phyloP scores from a whole-genome alignment of 2,329 filamentous ascomycete genomes.

The Apiospora aurea region DNA sequence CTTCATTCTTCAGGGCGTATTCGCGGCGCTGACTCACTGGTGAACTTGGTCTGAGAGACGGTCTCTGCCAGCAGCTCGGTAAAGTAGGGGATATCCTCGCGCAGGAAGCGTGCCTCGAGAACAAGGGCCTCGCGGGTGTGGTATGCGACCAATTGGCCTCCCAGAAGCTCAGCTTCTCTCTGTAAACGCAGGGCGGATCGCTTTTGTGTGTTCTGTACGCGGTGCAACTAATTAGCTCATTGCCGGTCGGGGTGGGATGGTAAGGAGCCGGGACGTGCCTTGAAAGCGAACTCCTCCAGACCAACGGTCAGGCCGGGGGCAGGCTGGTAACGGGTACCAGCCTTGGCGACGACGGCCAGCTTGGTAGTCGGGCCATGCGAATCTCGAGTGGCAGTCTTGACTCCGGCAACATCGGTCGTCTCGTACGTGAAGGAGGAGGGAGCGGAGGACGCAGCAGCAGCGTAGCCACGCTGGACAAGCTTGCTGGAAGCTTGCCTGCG shows the following conservation, averaged over 20 bases:
- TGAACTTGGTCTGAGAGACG: conserved; percentile 85
- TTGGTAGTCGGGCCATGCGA: conserved; percentile 87
- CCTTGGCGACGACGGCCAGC: conserved; percentile 90
- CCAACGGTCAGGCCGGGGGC: conserved; percentile 89
- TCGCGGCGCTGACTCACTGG: conserved; percentile 59
- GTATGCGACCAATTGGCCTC: conserved; percentile 85
- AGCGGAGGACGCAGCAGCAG: conserved; percentile 62
- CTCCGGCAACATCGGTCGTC: conserved; percentile 81
- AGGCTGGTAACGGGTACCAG: conserved; percentile 90
- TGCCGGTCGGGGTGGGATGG: conserved; percentile 50
- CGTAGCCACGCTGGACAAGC: conserved; percentile 58
- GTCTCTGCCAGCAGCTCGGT: conserved; percentile 94
- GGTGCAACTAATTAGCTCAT: conserved; percentile 58
- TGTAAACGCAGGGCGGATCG: conserved; percentile 91
- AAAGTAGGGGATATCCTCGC: conserved; percentile 96
- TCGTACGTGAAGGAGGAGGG: conserved; percentile 83
- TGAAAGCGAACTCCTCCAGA: conserved; percentile 96
- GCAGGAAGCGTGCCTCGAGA: conserved; percentile 92
- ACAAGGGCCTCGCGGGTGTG: conserved; percentile 95
- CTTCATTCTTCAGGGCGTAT: conserved; percentile 3
- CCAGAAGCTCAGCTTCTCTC: conserved; percentile 93
- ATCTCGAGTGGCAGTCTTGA: conserved; percentile 94
- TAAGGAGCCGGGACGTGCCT: conserved; percentile 63
- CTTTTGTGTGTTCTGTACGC: conserved; percentile 77
- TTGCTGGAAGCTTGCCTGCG: conserved; percentile 65